Base-by-base conservation (phyloP, 352 stramenopile species). In the Phytophthora pisi region DNA sequence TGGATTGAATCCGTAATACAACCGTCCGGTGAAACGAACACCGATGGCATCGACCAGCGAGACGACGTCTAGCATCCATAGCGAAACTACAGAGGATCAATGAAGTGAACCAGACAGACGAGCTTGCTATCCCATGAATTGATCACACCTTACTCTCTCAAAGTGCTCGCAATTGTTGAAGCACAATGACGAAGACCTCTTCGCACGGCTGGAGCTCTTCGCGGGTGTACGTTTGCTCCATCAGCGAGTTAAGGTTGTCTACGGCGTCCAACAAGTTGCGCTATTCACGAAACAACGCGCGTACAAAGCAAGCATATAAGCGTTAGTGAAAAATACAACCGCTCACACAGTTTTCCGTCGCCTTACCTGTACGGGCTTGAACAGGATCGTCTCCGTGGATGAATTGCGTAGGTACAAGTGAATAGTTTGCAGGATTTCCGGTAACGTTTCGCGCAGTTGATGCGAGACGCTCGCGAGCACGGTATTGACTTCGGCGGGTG, bases 361-460 rank as follows among this genome's bases (percentile, higher is more conserved):
- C 34, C 65, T 57, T 57, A 93, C 88, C 80, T 94, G 82, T 4
- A 96, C 81, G 7, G 88, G 86, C 64, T 91, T 92, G 66, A 94
- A 93, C 51, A 96, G 68, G 30, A 96, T 94, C 45, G 73, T 78
- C 64, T 96, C 88, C 5, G 88, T 94, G 6, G 86, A 91, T 23
- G 83, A 51, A 43, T 96, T 93, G n/a, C 79, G 77, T 42, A 96
- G 69, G 51, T 96, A 96, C 28, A 89, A 61, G 10, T 80, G 86
- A 28, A 96, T 91, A 0, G 77, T 89, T 34, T 83, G 60, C 8
- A 80, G 65, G 30, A 92, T 78, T 1, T 75, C 50, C 0, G 82
- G 81, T 13, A 90, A 40, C 1, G 40, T 53, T 24, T 79, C 64
- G 9, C 79, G 72, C 7, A 95, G 26, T 51, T 88, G 68, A 50